A percentile compares a stretch with the other conserved stretches of the same genome.
phyloP scores from a whole-genome alignment of 768 basidiomycete species.

The Naganishia friedmannii region DNA sequence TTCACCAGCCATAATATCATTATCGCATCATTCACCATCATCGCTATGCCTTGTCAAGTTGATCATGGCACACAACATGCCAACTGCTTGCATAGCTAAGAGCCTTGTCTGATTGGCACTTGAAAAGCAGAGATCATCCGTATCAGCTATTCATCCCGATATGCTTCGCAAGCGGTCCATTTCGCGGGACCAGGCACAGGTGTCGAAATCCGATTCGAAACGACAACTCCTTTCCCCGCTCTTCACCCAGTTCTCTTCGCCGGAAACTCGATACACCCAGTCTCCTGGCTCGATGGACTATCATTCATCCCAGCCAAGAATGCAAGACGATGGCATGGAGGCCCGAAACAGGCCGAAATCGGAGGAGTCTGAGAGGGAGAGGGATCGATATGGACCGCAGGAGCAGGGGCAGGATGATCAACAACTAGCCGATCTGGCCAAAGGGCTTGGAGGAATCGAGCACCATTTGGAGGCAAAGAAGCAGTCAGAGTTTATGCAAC shows the following conservation, averaged over 20 bases:
- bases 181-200: constrained; percentile 10
- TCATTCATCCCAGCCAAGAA: neutral
- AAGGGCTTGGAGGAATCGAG: neutral
- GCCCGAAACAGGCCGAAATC: neutral
- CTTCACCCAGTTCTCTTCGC: constrained; percentile 19
- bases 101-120: too few relatives aligned
- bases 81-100: too few relatives aligned
- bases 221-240: constrained; percentile 10
- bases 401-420: neutral
- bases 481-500: constrained; percentile 17
- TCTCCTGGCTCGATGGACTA: constrained; percentile 6
- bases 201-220: constrained; percentile 7
- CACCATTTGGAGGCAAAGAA: neutral
- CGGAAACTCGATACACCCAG: neutral
- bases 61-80: too few relatives aligned
- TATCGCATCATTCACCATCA: too few relatives aligned
- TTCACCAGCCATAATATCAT: too few relatives aligned
- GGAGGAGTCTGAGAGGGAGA: neutral
- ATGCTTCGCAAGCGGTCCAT: constrained; percentile 8
- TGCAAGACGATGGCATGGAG: neutral
- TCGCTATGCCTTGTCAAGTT: too few relatives aligned
- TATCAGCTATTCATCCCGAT: neutral
- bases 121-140: too few relatives aligned
- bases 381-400: neutral
- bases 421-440: neutral